A percentile compares a stretch with the other conserved stretches of the same genome.
phyloP scores from a whole-genome alignment of 2,329 filamentous ascomycete species.

The Xylaria arbuscula region DNA sequence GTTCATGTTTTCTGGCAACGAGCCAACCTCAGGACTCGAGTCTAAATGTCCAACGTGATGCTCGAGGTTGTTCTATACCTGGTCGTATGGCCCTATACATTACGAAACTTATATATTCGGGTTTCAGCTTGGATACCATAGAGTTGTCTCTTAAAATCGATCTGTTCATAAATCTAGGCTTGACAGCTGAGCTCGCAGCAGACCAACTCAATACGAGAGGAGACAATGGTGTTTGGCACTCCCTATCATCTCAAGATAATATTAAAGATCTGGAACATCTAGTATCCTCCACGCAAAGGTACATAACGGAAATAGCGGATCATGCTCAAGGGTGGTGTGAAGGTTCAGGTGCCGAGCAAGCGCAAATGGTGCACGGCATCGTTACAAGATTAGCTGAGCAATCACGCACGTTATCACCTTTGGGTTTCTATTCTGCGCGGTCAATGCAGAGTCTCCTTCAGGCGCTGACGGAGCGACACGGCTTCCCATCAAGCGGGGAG shows the following conservation, averaged over 20 bases:
- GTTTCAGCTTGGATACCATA: slow-evolving; percentile 54
- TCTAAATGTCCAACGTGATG: slow-evolving; percentile 63
- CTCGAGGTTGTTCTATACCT: slow-evolving; percentile 75
- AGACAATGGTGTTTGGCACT: slow-evolving; percentile 60
- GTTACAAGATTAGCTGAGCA: slow-evolving; percentile 59
- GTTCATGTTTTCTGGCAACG: slow-evolving; percentile 73
- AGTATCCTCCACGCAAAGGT: slow-evolving; percentile 54
- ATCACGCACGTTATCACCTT: slow-evolving; percentile 55
- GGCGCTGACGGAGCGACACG: slow-evolving; percentile 59
- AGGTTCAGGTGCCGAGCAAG: slow-evolving; percentile 49
- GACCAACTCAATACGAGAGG: slow-evolving; percentile 64
- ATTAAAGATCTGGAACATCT: slow-evolving; percentile 57
- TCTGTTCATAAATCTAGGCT: slow-evolving; percentile 61
- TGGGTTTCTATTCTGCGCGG: slow-evolving; percentile 64
- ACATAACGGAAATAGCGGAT: slow-evolving; percentile 52
- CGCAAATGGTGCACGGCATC: slow-evolving; percentile 55
- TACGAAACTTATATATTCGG: slow-evolving; percentile 63
- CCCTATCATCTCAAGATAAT: slow-evolving; percentile 52
- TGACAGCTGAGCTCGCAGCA: slow-evolving; percentile 63
- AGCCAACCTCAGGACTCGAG: slow-evolving; percentile 40
- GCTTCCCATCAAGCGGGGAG: slow-evolving; percentile 59
- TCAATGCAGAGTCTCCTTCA: slow-evolving; percentile 63
- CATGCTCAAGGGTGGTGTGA: slow-evolving; percentile 55
- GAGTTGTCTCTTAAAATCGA: slow-evolving; percentile 60
- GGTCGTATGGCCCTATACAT: slow-evolving; percentile 81